Percentiles rank a stretch among this genome's conserved stretches.
These are phyloP conservation scores for Kodamaea kakaduensis DNA, from an alignment of 805 yeast genomes.

Conservation along the genomic window DNA sequence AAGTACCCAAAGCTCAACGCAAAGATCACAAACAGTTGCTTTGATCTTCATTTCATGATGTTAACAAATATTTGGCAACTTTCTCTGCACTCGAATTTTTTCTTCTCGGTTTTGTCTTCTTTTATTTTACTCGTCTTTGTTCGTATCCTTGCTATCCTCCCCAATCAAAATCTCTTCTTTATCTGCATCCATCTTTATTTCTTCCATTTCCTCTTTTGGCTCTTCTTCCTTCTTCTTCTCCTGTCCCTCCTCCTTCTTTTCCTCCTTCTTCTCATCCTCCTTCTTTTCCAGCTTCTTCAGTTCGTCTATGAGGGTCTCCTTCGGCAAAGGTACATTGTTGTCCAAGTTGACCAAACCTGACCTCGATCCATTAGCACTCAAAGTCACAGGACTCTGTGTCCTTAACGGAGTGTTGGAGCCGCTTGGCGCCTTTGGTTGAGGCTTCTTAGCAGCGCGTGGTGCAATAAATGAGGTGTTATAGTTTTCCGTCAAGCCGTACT, in stretches of 20 bases:
- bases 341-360: constrained; percentile 22
- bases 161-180: constrained; percentile 5
- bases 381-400: constrained; percentile 11
- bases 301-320: constrained; percentile 41
- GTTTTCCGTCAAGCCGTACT: constrained; percentile 34
- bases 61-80: too few species aligned
- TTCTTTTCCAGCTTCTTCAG: constrained; percentile 8
- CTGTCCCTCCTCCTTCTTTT: constrained; percentile 6
- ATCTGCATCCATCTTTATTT: constrained; percentile 9
- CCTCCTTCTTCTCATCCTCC: constrained; percentile 2
- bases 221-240: constrained; percentile 8
- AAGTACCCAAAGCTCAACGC: too few species aligned
- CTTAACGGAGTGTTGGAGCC: constrained; percentile 13
- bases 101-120: neutral
- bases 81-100: too few species aligned
- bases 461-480: constrained; percentile 39
- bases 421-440: constrained; percentile 6
- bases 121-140: constrained; percentile 4
- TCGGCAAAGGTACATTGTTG: constrained; percentile 30
- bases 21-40: too few species aligned
- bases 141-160: constrained; percentile 6
- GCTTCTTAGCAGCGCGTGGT: constrained; percentile 17
- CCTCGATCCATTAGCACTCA: constrained; percentile 3
- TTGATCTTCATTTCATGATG: too few species aligned
- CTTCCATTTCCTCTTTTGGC: constrained; percentile 8